phyloP scores from a whole-genome alignment of 2,329 filamentous ascomycete genomes.

The Myriangium duriaei region DNA sequence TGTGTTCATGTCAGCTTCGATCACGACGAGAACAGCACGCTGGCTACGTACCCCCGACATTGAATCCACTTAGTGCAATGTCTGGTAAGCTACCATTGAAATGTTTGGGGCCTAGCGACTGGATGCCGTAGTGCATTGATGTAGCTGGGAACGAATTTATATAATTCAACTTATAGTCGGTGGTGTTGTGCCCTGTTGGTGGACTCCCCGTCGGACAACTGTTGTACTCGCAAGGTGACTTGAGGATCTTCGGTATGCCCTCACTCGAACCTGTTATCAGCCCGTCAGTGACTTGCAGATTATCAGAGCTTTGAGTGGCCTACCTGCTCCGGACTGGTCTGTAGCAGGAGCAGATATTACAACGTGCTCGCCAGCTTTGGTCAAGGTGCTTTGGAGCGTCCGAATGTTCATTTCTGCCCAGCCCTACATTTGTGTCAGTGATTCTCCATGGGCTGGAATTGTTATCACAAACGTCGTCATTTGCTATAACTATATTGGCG shows the following conservation, averaged over 20 bases:
- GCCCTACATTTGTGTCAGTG: conserved; percentile 26
- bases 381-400: conserved; percentile 46
- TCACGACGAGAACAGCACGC: background rate
- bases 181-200: conserved; percentile 44
- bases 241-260: conserved; percentile 35
- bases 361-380: conserved; percentile 44
- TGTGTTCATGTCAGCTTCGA: background rate
- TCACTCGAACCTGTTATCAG: conserved; percentile 41
- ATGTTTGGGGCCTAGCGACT: too few species aligned
- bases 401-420: conserved; percentile 60
- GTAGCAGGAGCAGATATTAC: conserved; percentile 55
- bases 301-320: background rate
- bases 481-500: conserved; percentile 48
- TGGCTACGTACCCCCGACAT: conserved; percentile 33
- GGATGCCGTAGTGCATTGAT: conserved; percentile 50
- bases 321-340: conserved; percentile 51
- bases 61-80: conserved; percentile 53
- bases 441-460: background rate
- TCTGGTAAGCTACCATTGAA: conserved; percentile 39
- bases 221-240: conserved; percentile 45
- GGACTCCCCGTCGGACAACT: conserved; percentile 48
- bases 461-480: conserved; percentile 41
- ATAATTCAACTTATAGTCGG: conserved; percentile 51
- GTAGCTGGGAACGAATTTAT: conserved; percentile 60
- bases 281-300: background rate